Percentiles rank a stretch among this genome's conserved stretches.
These are phyloP conservation scores for Apostasia ramifera DNA, from an alignment of 106 monocot genomes.

Conservation along the genomic window DNA sequence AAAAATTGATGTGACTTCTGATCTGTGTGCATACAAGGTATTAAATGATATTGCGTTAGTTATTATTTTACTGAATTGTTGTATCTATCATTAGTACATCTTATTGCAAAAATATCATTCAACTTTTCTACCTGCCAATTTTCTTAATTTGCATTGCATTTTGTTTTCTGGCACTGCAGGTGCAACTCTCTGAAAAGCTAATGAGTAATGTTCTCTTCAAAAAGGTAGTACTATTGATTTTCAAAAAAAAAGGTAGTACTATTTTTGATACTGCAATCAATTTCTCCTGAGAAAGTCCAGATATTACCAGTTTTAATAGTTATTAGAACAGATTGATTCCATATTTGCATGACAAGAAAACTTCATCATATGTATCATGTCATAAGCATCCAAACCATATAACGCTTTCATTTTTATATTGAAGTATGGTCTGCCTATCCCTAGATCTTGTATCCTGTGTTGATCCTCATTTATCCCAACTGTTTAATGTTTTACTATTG, in stretches of 20 bases:
- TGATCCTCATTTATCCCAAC: too few species aligned
- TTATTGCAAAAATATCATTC: background rate
- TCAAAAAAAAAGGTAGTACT: background rate
- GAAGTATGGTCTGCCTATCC: too few species aligned
- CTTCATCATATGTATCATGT: too few species aligned
- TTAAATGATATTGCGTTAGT: background rate
- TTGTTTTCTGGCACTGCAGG: constrained; percentile 35
- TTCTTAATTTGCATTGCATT: background rate
- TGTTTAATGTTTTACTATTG: too few species aligned
- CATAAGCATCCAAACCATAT: too few species aligned
- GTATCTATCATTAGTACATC: background rate
- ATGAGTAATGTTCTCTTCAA: constrained; percentile 96
- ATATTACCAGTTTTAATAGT: background rate
- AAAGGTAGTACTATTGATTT: constrained; percentile 41
- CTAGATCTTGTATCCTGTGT: too few species aligned
- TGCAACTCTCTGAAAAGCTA: constrained; percentile 88
- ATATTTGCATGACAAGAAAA: too few species aligned
- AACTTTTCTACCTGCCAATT: background rate
- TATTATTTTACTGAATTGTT: background rate
- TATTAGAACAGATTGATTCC: background rate
- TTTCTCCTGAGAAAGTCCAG: too few species aligned
- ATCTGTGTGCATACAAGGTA: constrained; percentile 98
- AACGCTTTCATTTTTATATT: too few species aligned
- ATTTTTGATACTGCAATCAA: background rate
- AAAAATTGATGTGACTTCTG: constrained; percentile 97